Evolutionary conservation across 805 yeast genomes (phyloP), one percentile per base, ranked within the genome.

Genomic region (Tetrapisispora iriomotensis): DNA sequence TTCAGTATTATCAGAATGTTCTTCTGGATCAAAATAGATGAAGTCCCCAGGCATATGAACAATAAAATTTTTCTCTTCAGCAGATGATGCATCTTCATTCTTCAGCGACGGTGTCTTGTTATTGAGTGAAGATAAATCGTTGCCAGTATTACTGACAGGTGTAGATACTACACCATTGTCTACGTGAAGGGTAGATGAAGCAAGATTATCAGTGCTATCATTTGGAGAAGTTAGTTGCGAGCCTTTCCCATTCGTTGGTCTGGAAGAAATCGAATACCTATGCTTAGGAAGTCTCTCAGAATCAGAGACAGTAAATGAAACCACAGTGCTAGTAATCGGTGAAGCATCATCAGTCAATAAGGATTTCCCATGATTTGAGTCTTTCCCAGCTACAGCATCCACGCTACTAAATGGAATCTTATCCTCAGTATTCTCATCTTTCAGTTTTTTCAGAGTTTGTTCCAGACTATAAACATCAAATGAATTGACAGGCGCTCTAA

Each of bases 251-350:
- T 37, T 41, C 14, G 24, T 29, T 28, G 79, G 75, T 44, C 71
- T 62, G 1, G 75, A 70, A 33, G 75, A 68, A 37, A 75, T 74
- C 1, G 79, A 74, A n/a, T 77, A 76, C 41, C 81, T 58, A 46
- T 75, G 76, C 36, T 55, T 60, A 2, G 60, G 51, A 1, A 65
- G 54, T 45, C 70, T 71, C 19, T 65, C 68, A 19, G 56, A 53
- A 31, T 39, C 36, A 8, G 34, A 14, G 4, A 20, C 34, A 30
- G 36, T 35, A 35, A 39, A 39, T 1, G 42, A 39, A 2, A 39
- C 42, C 2, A 39, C 36, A 3, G 42, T 26, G 10, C 36, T 21
- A 8, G 30, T 35, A 4, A 24, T 33, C 7, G 36, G 29, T 1
- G 33, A 19, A 2, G 39, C 28, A 18, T 21, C 30, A 3, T 30